These are phyloP conservation scores for Venturiaceae sp. DNA, from an alignment of 2,329 filamentous ascomycete species.

Conservation along the genomic window DNA sequence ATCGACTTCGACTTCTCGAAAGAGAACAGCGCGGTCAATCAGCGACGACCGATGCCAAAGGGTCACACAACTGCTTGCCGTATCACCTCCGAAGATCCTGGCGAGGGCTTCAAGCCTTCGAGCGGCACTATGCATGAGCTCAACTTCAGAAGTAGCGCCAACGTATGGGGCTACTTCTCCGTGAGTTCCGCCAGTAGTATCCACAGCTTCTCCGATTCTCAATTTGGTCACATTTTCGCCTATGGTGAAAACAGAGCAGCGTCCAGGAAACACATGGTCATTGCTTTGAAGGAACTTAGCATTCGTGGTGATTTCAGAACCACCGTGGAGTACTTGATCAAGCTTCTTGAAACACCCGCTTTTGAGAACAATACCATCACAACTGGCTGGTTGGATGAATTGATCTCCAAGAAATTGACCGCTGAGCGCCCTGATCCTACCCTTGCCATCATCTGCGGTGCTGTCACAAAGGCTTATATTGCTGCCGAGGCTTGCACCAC, in stretches of 20 bases:
- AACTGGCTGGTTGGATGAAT: slow-evolving; percentile 95
- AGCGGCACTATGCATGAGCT: slow-evolving; percentile 98
- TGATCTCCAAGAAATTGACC: slow-evolving; percentile 95
- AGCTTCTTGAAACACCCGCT: slow-evolving; percentile 93
- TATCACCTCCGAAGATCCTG: slow-evolving; percentile 97
- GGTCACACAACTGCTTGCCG: slow-evolving; percentile 97
- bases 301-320: slow-evolving; percentile 99
- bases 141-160: slow-evolving; percentile 97
- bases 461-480: slow-evolving; percentile 87
- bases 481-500: slow-evolving; percentile 82
- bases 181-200: slow-evolving; percentile 94
- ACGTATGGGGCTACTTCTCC: slow-evolving; percentile 99
- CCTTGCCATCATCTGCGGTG: slow-evolving; percentile 90
- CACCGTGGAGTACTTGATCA: slow-evolving; percentile 97
- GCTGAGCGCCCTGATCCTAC: slow-evolving; percentile 91
- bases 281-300: slow-evolving; percentile 95
- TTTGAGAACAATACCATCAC: slow-evolving; percentile 99
- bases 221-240: slow-evolving; percentile 98
- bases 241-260: slow-evolving; percentile 96
- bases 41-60: slow-evolving; percentile 85
- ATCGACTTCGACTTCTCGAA: slow-evolving; percentile 97
- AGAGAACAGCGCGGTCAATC: slow-evolving; percentile 70
- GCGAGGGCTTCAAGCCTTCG: slow-evolving; percentile 98
- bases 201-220: slow-evolving; percentile 97
- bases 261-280: slow-evolving; percentile 97